A percentile compares a stretch with the other conserved stretches of the same genome.
Conservation (phyloP, 371 early-diverging fungal species). For the Nematocida sp. region DNA sequence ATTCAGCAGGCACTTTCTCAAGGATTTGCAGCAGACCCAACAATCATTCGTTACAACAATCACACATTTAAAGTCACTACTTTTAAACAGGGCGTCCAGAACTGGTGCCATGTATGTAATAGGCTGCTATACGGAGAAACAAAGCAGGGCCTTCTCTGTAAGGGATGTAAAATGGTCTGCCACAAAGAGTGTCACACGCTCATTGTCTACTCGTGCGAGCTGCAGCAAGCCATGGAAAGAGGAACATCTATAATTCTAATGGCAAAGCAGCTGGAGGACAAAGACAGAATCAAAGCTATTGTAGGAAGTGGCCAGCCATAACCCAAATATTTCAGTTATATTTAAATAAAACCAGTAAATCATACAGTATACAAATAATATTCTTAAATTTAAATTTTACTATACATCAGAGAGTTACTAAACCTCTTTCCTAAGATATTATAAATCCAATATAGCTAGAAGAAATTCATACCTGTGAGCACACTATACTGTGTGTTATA, state of each 20-base stretch:
- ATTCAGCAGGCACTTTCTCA: conserved; percentile 60
- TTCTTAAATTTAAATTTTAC: too few relatives aligned
- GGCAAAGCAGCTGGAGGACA: conserved; percentile 66
- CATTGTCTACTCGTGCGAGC: conserved; percentile 65
- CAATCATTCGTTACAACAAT: conserved; percentile 39
- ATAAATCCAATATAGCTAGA: too few relatives aligned
- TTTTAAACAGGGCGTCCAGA: conserved; percentile 24
- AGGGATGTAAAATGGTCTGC: conserved; percentile 66
- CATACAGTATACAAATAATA: too few relatives aligned
- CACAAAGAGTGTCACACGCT: conserved; percentile 69
- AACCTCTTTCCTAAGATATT: too few relatives aligned
- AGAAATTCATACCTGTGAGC: too few relatives aligned
- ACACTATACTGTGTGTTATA: too few relatives aligned
- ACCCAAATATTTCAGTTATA: background rate
- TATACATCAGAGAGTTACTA: too few relatives aligned
- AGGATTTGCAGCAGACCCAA: conserved; percentile 27
- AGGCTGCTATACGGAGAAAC: conserved; percentile 29
- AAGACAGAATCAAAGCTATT: conserved; percentile 60
- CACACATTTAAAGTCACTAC: conserved; percentile 43
- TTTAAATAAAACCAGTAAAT: background rate
- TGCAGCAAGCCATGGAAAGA: conserved; percentile 64
- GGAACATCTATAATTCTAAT: conserved; percentile 63
- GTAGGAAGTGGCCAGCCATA: conserved; percentile 22
- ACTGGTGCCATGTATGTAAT: conserved; percentile 52
- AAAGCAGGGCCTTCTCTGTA: conserved; percentile 63